Percentiles rank a stretch among this genome's conserved stretches.
Conservation (phyloP, 2,329 filamentous ascomycete species). For the Epicoccum sorghinum region DNA sequence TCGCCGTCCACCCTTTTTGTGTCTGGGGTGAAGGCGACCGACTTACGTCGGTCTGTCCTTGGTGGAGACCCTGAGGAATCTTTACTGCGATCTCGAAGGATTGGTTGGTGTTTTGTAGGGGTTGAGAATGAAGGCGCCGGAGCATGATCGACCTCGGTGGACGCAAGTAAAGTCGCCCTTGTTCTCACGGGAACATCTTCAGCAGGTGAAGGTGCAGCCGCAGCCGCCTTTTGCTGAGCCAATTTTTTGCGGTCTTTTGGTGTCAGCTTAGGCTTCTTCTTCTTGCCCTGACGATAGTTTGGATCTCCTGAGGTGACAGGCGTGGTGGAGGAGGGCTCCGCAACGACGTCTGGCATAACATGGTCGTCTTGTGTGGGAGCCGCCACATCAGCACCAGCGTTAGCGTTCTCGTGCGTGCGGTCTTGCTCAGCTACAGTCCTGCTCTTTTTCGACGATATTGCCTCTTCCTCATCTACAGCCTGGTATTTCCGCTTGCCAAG, state of each 20-base stretch:
- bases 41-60: slow-evolving; percentile 54
- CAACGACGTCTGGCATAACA: slow-evolving; percentile 7
- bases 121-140: slow-evolving; percentile 19
- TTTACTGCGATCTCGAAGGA: slow-evolving; percentile 20
- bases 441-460: slow-evolving; percentile 27
- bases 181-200: slow-evolving; percentile 14
- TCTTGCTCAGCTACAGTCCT: background rate
- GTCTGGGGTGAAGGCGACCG: slow-evolving; percentile 69
- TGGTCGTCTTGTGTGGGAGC: slow-evolving; percentile 14
- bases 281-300: slow-evolving; percentile 39
- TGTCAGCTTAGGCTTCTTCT: slow-evolving; percentile 20
- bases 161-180: slow-evolving; percentile 36
- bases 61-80: slow-evolving; percentile 34
- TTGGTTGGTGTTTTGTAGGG: slow-evolving; percentile 24
- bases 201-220: slow-evolving; percentile 34
- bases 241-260: slow-evolving; percentile 12
- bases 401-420: background rate
- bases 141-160: slow-evolving; percentile 34
- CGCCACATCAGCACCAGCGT: background rate
- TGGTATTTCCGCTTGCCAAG: slow-evolving; percentile 48
- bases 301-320: slow-evolving; percentile 41
- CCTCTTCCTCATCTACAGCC: slow-evolving; percentile 31
- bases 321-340: slow-evolving; percentile 14
- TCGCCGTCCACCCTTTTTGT: slow-evolving; percentile 65
- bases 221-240: slow-evolving; percentile 7